phyloP scores from a whole-genome alignment of 2,329 filamentous ascomycete species.

The Incumbomyces delicatus region DNA sequence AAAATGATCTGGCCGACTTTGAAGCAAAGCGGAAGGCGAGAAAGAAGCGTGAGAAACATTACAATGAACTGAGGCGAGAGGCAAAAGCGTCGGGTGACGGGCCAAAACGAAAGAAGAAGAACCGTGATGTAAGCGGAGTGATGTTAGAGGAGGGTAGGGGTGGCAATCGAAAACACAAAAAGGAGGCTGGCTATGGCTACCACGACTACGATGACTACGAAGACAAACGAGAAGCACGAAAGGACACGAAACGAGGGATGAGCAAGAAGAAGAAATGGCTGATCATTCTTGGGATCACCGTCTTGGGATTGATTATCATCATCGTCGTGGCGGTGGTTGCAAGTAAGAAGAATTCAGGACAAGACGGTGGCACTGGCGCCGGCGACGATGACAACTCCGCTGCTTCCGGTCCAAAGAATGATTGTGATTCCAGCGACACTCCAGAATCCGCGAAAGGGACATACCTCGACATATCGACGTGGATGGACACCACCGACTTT shows the following conservation, averaged over 20 bases:
- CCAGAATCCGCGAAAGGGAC: conserved; percentile 61
- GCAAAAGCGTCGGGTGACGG: conserved; percentile 26
- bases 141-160: conserved; percentile 56
- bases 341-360: conserved; percentile 44
- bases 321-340: conserved; percentile 58
- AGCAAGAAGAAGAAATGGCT: conserved; percentile 40
- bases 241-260: conserved; percentile 23
- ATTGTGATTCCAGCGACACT: conserved; percentile 45
- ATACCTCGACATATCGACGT: conserved; percentile 78
- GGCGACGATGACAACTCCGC: conserved; percentile 18
- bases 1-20: conserved; percentile 47
- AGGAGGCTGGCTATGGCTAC: conserved; percentile 30
- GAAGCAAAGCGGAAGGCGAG: conserved; percentile 34
- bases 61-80: conserved; percentile 22
- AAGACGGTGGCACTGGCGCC: conserved; percentile 17
- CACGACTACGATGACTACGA: conserved; percentile 35
- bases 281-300: conserved; percentile 42
- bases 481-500: conserved; percentile 83
- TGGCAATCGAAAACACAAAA: conserved; percentile 39
- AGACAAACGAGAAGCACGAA: conserved; percentile 18
- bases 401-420: conserved; percentile 39
- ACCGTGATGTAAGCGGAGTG: conserved; percentile 59
- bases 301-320: conserved; percentile 53
- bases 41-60: conserved; percentile 28
- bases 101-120: conserved; percentile 29